phyloP scores from a whole-genome alignment of 1,139 yeast species.

The Diutina catenulata region DNA sequence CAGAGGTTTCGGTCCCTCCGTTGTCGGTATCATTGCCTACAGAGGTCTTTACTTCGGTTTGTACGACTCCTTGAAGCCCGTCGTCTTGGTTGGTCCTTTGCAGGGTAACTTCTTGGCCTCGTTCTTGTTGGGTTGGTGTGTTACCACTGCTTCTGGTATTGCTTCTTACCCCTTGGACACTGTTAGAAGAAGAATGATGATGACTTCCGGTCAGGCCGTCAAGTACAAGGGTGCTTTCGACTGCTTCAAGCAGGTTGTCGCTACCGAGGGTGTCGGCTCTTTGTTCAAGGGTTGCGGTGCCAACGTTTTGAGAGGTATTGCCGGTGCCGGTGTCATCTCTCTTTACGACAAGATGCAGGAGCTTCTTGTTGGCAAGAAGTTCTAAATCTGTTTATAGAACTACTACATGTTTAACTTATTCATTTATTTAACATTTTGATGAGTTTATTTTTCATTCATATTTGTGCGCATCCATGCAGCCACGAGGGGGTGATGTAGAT shows the following conservation, averaged over 20 bases:
- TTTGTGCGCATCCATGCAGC: too few species aligned
- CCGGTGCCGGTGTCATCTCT: conserved; percentile 81
- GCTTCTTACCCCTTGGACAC: conserved; percentile 7
- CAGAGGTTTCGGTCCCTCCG: conserved; percentile 81
- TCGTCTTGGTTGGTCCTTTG: conserved; percentile 58
- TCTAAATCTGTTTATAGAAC: too few species aligned
- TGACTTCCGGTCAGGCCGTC: conserved; percentile 75
- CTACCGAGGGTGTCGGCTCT: conserved; percentile 60
- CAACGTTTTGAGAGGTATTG: conserved; percentile 80
- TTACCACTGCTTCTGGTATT: conserved; percentile 41
- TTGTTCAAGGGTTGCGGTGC: conserved; percentile 84
- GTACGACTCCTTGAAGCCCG: conserved; percentile 71
- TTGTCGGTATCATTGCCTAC: conserved; percentile 70
- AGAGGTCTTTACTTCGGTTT: conserved; percentile 80
- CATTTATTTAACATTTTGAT: too few species aligned
- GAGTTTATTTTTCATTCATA: too few species aligned
- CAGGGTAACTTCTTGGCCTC: conserved; percentile 65
- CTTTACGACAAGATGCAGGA: conserved; percentile 69
- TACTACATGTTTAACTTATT: too few species aligned
- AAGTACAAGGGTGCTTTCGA: conserved; percentile 68
- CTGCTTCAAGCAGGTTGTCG: conserved; percentile 60
- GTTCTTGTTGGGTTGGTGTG: conserved; percentile 69
- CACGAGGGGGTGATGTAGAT: too few species aligned
- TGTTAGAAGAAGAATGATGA: conserved; percentile 73
- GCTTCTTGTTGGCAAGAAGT: conserved; percentile 65